These are phyloP conservation scores for Canavalia gladiata DNA, from an alignment of 306 rosid genomes.

Conservation along the genomic window DNA sequence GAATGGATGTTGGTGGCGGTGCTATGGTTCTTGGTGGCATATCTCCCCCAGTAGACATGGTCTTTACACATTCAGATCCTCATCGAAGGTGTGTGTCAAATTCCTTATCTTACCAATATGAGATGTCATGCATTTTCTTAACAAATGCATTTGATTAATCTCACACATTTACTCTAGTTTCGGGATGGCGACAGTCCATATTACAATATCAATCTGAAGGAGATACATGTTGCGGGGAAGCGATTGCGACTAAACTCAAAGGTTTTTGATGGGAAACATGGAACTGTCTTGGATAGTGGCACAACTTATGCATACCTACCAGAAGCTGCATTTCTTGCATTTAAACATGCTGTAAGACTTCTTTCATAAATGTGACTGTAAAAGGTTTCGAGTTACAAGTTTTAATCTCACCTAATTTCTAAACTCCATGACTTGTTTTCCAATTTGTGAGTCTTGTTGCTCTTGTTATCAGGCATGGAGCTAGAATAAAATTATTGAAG, in stretches of 20 bases:
- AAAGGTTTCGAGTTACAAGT: constrained; percentile 1
- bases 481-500: constrained; percentile 27
- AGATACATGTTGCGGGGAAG: constrained; percentile 91
- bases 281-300: constrained; percentile 95
- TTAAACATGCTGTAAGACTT: constrained; percentile 92
- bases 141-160: constrained; percentile 75
- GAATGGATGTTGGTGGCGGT: constrained; percentile 98
- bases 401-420: constrained; percentile 15
- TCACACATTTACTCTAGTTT: constrained; percentile 99
- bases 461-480: constrained; percentile 4
- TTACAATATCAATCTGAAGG: constrained; percentile 96
- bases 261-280: constrained; percentile 84
- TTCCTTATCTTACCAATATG: constrained; percentile 45
- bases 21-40: constrained; percentile 96
- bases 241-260: constrained; percentile 64
- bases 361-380: constrained; percentile 22
- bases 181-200: constrained; percentile 99
- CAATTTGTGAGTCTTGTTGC: neutral
- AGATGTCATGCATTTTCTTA: constrained; percentile 61
- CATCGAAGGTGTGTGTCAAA: constrained; percentile 78
- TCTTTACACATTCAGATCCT: constrained; percentile 75
- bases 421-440: constrained; percentile 23
- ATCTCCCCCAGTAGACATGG: constrained; percentile 81
- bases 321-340: constrained; percentile 72
- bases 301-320: constrained; percentile 97